phyloP scores from a whole-genome alignment of 768 basidiomycete species.

The Boletus vermiculosoides region DNA sequence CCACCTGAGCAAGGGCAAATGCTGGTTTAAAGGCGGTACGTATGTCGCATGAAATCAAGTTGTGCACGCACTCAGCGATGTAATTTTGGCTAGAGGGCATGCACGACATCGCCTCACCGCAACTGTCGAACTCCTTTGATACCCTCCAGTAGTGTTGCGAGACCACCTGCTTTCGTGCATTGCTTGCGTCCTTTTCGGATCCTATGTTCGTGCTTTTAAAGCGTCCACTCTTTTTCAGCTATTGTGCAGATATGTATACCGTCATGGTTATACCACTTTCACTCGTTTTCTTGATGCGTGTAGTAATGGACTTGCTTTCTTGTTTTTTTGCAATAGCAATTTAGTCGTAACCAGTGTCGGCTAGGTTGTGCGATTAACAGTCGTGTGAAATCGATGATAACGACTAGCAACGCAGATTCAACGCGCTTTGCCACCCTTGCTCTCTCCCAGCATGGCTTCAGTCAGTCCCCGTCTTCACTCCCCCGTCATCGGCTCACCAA shows the following conservation, averaged over 20 bases:
- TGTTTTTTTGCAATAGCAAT: slow-evolving; percentile 30
- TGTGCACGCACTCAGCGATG: slow-evolving; percentile 3
- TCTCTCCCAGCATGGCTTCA: slow-evolving; percentile 47
- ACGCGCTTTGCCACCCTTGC: slow-evolving; percentile 15
- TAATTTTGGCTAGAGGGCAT: slow-evolving; percentile 36
- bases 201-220: slow-evolving; percentile 23
- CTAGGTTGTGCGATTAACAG: slow-evolving; percentile 21
- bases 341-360: slow-evolving; percentile 8
- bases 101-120: slow-evolving; percentile 31
- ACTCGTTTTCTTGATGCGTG: slow-evolving; percentile 32
- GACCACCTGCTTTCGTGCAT: not conserved
- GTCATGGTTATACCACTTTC: slow-evolving; percentile 28
- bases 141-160: slow-evolving; percentile 9
- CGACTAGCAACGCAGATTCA: slow-evolving; percentile 18
- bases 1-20: slow-evolving; percentile 75
- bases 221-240: slow-evolving; percentile 22
- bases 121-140: slow-evolving; percentile 21
- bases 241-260: slow-evolving; percentile 23
- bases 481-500: slow-evolving; percentile 1
- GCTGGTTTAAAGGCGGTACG: slow-evolving; percentile 81
- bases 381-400: slow-evolving; percentile 67
- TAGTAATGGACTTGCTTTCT: slow-evolving; percentile 21
- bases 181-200: slow-evolving; percentile 8
- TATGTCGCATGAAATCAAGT: not conserved
- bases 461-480: slow-evolving; percentile 36